Base-by-base conservation (phyloP, 345 rosid genomes). In the Eucalyptus pauciflora region DNA sequence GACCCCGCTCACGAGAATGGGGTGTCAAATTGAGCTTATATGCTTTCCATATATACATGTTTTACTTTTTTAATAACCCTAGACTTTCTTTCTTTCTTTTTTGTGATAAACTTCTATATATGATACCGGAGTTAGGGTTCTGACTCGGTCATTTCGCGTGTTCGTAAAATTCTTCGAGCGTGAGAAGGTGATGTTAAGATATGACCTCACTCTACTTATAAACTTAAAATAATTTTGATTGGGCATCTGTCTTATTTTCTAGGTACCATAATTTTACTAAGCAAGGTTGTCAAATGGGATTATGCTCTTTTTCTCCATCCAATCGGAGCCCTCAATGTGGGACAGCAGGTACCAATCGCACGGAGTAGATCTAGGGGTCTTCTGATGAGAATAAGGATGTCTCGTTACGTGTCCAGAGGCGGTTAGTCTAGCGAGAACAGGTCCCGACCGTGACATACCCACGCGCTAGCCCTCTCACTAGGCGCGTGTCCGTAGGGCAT, bases 81-180 rank as follows among this genome's bases (percentile, higher is more conserved):
- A 56, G 62, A 9, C 1, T 4, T 17, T 10, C 20, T 37, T 10
- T 37, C 41, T 69, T 16, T 7, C 1, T 0, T 4, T 8, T 33
- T 17, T 18, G 20, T 1, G 81, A 71, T 71, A 33, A 8, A 18
- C 2, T 10, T 10, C 13, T 10, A 2, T 8, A 71, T 2, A 5
- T 11, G 85, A 3, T 41, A 6, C 3, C 1, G 1, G 27, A 5
- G 5, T 5, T 25, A 3, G 5, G 81, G 13, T 9, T 9, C 12
- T 18, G 7, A 33, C 81, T 71, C 4, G 46, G 24, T 18, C 43
- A 10, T 69, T 17, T 17, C 4, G 13, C 29, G 7, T 10, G 48
- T 6, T 7, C 1, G 8, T 6, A 45, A 2, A 71, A 33, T 33
- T 17, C 45, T 11, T 33, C 1, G 24, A 41, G 5, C 5, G 13